phyloP scores from a whole-genome alignment of 345 rosid genomes.

The Eutrema heterophyllum region DNA sequence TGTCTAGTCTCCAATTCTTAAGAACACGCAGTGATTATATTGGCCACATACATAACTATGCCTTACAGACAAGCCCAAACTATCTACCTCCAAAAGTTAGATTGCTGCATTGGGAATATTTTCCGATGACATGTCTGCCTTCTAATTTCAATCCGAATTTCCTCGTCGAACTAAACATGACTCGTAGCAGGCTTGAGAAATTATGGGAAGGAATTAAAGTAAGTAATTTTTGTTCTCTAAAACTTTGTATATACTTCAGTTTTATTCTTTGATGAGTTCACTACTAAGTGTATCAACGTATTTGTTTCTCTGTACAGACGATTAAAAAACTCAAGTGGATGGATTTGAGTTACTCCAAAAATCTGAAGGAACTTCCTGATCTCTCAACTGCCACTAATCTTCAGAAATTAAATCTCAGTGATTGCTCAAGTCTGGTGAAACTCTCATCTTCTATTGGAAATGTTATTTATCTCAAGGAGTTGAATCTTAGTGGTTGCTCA shows the following conservation, averaged over 20 bases:
- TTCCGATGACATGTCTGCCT: constrained; percentile 19
- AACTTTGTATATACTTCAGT: neutral
- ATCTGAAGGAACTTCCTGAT: constrained; percentile 12
- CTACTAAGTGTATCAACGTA: no score
- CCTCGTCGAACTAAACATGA: constrained; percentile 8
- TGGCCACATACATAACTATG: no score
- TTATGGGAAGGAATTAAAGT: constrained; percentile 24
- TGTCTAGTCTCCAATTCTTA: constrained; percentile 15
- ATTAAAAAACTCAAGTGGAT: constrained; percentile 14
- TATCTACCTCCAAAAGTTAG: neutral
- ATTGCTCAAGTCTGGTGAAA: neutral
- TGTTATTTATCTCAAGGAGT: neutral
- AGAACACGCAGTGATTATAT: neutral
- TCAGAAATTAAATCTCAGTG: neutral
- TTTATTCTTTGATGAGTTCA: neutral
- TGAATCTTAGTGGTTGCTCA: neutral
- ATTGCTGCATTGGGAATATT: constrained; percentile 11
- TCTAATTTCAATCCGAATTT: neutral
- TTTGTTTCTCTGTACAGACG: neutral
- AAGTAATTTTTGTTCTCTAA: neutral
- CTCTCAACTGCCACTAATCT: constrained; percentile 9
- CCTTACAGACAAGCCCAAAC: neutral
- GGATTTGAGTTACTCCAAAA: neutral
- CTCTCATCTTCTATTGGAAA: neutral
- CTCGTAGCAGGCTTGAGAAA: neutral